Evolutionary conservation across 495 filamentous ascomycete species (phyloP).

Genomic region (Annulohypoxylon moriforme): DNA sequence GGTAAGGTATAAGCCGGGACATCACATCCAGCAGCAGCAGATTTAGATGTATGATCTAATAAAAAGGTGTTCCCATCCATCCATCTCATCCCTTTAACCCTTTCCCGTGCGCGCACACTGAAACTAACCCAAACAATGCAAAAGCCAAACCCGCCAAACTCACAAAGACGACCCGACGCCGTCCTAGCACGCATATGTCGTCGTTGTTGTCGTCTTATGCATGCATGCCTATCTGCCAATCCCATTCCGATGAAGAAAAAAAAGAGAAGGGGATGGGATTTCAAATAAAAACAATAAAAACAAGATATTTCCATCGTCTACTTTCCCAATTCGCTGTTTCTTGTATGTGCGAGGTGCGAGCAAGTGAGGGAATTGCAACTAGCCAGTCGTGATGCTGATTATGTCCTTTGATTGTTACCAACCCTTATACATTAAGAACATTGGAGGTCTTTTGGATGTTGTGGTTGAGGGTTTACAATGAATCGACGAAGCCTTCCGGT

Average conservation of each 20-base stretch:
- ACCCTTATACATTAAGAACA: not conserved
- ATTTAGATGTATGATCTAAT: not conserved
- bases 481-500: constrained; percentile 42
- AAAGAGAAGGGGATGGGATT: not conserved
- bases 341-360: not conserved
- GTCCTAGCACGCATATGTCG: not conserved
- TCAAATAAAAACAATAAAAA: not conserved
- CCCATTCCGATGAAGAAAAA: not conserved
- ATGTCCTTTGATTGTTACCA: not conserved
- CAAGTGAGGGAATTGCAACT: not conserved
- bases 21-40: not conserved
- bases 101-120: not conserved
- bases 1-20: not conserved
- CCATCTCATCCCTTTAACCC: not conserved
- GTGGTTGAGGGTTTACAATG: constrained; percentile 15
- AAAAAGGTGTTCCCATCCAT: too few species aligned
- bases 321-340: not conserved
- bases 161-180: not conserved
- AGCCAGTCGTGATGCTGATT: not conserved
- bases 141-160: constrained; percentile 1
- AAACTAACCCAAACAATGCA: constrained; percentile 4
- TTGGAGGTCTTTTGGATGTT: not conserved
- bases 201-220: constrained; percentile 2
- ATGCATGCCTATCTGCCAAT: not conserved
- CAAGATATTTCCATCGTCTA: not conserved